Percentiles rank a stretch among this genome's conserved stretches.
These are phyloP conservation scores for Euphorbia schlechtendalii DNA, from an alignment of 441 rosid species.

Conservation along the genomic window DNA sequence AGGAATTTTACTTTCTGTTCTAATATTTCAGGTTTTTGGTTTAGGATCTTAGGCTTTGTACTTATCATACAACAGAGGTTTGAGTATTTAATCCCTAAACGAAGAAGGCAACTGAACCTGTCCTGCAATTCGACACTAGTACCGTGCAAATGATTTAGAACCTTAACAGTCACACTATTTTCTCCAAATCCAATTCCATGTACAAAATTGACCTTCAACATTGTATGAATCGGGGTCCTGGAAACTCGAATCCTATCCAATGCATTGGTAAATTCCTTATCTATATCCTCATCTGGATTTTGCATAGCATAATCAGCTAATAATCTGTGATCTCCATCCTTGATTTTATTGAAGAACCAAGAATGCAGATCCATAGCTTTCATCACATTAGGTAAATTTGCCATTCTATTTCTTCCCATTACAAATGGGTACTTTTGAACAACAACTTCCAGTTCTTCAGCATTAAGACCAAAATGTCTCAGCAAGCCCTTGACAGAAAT, in stretches of 20 bases:
- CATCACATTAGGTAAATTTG: slow-evolving; percentile 55
- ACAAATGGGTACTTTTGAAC: slow-evolving; percentile 33
- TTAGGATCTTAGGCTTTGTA: slow-evolving; percentile 46
- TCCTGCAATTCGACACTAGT: slow-evolving; percentile 43
- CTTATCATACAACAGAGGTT: slow-evolving; percentile 39
- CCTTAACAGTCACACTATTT: slow-evolving; percentile 42
- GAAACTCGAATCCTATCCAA: slow-evolving; percentile 35
- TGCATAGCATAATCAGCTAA: slow-evolving; percentile 35
- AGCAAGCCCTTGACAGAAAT: slow-evolving; percentile 43
- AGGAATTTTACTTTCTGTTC: slow-evolving; percentile 45
- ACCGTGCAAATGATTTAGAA: slow-evolving; percentile 41
- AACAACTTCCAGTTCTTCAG: slow-evolving; percentile 30
- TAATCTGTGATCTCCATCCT: slow-evolving; percentile 34
- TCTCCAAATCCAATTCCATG: slow-evolving; percentile 59
- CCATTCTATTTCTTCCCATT: slow-evolving; percentile 51
- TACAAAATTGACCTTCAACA: slow-evolving; percentile 45
- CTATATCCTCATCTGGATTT: slow-evolving; percentile 37
- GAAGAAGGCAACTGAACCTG: slow-evolving; percentile 39
- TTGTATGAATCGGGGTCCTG: slow-evolving; percentile 31
- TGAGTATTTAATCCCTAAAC: slow-evolving; percentile 39
- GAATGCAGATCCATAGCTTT: slow-evolving; percentile 42
- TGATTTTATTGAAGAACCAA: slow-evolving; percentile 42
- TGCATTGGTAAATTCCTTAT: slow-evolving; percentile 32
- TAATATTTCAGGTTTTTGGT: slow-evolving; percentile 45
- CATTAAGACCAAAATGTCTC: slow-evolving; percentile 43